Evolutionary conservation across 495 filamentous ascomycete species (phyloP), one percentile per base, ranked within the genome.

Genomic region (Penicillium canescens): DNA sequence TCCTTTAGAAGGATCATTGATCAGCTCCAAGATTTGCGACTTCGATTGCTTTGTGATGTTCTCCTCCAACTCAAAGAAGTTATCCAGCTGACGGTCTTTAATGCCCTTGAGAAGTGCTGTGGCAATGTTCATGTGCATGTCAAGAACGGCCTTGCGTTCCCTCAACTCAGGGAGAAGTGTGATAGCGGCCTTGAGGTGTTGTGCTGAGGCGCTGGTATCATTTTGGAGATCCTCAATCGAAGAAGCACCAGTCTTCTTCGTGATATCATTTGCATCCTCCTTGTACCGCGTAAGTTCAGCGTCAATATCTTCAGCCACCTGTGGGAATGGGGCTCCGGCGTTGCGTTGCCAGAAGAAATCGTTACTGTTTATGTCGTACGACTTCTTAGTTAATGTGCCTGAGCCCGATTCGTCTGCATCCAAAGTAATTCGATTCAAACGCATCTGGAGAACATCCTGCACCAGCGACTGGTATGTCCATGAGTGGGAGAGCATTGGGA

Each of bases 81-180:
- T 93, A 66, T 99, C 94, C 20, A 99, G 73, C 67, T 98, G 91
- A 3, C 95, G 86, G 57, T 93, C 91, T 69, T 96, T 95, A 68
- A 96, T 94, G 2, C 91, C 92, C 56, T 88, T 89, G 42, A 96
- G 73, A 7, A 96, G 70, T 13, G 89, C 85, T 8, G 90, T 90
- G n/a, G 91, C 82, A 51, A 96, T 96, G 67, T 96, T 96, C 95
- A 99, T 99, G 70, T 99, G 95, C 90, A 96, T 98, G 65, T 97
- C 93, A 11, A 99, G 80, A 14, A 86, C 82, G 2, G 87, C 86
- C 69, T 99, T 99, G 51, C 94, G 84, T 61, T 97, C 94, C 38
- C 90, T 85, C 46, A 99, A 74, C 67, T 98, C 93, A 2, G 95
- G 95, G 13, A 99, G 79, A 1, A 93, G 79, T 0, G 92, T 95